These are phyloP conservation scores for Diutina catenulata DNA, from an alignment of 1,139 yeast genomes.

Conservation along the genomic window DNA sequence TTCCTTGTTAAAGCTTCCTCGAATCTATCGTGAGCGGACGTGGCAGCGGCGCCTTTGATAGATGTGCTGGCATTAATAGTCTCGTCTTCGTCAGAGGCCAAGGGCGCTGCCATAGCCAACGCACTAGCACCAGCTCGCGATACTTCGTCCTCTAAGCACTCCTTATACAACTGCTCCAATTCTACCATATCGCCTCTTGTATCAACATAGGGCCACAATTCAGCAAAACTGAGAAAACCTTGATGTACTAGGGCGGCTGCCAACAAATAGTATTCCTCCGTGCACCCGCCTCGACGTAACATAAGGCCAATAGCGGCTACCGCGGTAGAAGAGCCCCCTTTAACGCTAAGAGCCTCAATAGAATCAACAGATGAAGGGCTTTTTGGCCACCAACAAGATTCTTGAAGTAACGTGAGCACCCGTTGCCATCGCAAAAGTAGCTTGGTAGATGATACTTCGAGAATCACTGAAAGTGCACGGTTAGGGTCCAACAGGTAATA, in stretches of 20 bases:
- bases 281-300: too few relatives aligned
- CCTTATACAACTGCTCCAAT: constrained; percentile 35
- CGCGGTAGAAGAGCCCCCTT: constrained; percentile 50
- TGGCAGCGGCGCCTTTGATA: neutral
- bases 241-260: constrained; percentile 51
- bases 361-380: constrained; percentile 9
- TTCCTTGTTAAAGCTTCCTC: constrained; percentile 15
- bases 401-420: constrained; percentile 35
- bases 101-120: constrained; percentile 78
- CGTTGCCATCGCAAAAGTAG: constrained; percentile 35
- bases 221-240: constrained; percentile 56
- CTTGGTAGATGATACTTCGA: constrained; percentile 38
- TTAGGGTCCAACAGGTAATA: constrained; percentile 71
- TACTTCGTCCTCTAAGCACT: constrained; percentile 48
- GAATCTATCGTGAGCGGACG: constrained; percentile 7
- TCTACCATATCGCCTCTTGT: constrained; percentile 31
- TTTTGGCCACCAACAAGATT: constrained; percentile 62
- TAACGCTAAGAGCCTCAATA: constrained; percentile 24
- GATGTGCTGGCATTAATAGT: constrained; percentile 7
- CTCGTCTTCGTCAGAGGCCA: constrained; percentile 55
- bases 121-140: constrained; percentile 65
- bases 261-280: constrained; percentile 14
- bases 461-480: constrained; percentile 50
- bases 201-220: constrained; percentile 43
- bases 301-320: too few relatives aligned